phyloP scores from a whole-genome alignment of 345 rosid genomes.

The Arabidopsis suecica region DNA sequence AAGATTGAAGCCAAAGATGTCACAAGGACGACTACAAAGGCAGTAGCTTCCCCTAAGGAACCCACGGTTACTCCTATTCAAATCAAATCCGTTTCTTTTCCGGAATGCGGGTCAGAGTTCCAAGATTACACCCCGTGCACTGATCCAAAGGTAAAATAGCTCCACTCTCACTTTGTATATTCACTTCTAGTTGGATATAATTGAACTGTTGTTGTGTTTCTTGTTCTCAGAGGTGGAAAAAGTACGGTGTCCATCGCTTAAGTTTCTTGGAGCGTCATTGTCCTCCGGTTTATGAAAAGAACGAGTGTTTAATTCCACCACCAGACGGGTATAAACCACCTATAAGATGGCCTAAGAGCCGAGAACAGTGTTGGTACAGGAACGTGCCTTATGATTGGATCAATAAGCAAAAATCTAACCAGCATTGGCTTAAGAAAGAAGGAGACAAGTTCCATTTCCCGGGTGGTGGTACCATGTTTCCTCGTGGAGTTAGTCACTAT shows the following conservation, averaged over 20 bases:
- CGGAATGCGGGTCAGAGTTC: constrained; percentile 71
- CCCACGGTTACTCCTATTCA: constrained; percentile 56
- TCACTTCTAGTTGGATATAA: background rate
- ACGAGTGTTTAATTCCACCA: constrained; percentile 89
- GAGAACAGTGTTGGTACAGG: constrained; percentile 94
- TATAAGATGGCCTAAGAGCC: constrained; percentile 93
- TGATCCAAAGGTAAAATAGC: constrained; percentile 75
- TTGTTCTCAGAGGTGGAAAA: constrained; percentile 81
- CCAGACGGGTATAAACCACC: constrained; percentile 96
- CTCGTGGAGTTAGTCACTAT: constrained; percentile 86
- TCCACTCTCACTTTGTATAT: background rate
- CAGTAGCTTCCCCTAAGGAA: constrained; percentile 57
- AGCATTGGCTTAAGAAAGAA: constrained; percentile 92
- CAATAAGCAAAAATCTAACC: constrained; percentile 93
- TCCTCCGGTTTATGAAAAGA: constrained; percentile 81
- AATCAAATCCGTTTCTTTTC: constrained; percentile 64
- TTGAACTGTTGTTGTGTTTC: constrained; percentile 12
- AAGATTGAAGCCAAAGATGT: constrained; percentile 52
- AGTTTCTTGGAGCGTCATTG: constrained; percentile 97
- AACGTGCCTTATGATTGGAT: constrained; percentile 99
- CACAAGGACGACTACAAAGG: constrained; percentile 41
- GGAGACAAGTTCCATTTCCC: constrained; percentile 96
- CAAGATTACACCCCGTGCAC: constrained; percentile 99
- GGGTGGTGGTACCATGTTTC: constrained; percentile 99
- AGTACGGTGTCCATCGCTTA: constrained; percentile 81